Percentiles rank a stretch among this genome's conserved stretches.
phyloP scores from a whole-genome alignment of 495 filamentous ascomycete genomes.

The Haplographium delicatum region DNA sequence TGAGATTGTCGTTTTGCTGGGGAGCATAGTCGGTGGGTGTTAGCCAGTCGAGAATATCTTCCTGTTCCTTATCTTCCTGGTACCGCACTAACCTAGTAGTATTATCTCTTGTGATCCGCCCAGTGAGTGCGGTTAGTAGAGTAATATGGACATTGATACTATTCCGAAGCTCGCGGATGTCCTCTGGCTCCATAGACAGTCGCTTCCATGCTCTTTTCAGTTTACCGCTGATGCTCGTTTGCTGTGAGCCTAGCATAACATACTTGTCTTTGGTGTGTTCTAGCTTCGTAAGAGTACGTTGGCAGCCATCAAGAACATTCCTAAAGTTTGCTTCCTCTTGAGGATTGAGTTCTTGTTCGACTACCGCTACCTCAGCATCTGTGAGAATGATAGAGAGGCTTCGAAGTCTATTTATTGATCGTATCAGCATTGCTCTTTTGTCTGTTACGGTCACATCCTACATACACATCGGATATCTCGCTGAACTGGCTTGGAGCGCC shows the following conservation, averaged over 20 bases:
- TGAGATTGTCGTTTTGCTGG: slow-evolving; percentile 9
- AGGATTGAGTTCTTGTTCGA: not conserved
- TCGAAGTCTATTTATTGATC: slow-evolving; percentile 13
- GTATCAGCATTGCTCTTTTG: not conserved
- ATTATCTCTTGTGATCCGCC: not conserved
- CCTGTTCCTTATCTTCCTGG: not conserved
- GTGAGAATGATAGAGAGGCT: slow-evolving; percentile 15
- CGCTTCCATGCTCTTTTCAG: slow-evolving; percentile 25
- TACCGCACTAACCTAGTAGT: not conserved
- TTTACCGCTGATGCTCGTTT: slow-evolving; percentile 3
- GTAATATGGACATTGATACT: slow-evolving; percentile 18
- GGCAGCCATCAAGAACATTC: slow-evolving; percentile 5
- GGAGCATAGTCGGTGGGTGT: slow-evolving; percentile 22
- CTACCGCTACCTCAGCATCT: not conserved
- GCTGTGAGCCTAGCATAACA: not conserved
- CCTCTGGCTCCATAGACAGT: slow-evolving; percentile 17
- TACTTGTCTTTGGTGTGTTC: slow-evolving; percentile 5
- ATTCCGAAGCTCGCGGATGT: slow-evolving; percentile 7
- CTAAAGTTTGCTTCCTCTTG: slow-evolving; percentile 8
- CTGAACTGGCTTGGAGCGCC: slow-evolving; percentile 26
- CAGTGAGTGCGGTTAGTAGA: slow-evolving; percentile 1
- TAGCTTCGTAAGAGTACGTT: slow-evolving; percentile 11
- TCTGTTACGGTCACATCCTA: not conserved
- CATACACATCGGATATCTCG: slow-evolving; percentile 23
- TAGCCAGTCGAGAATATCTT: slow-evolving; percentile 23